Base-by-base conservation (phyloP, 148 eudicot species). In the Diospyros kaki region DNA sequence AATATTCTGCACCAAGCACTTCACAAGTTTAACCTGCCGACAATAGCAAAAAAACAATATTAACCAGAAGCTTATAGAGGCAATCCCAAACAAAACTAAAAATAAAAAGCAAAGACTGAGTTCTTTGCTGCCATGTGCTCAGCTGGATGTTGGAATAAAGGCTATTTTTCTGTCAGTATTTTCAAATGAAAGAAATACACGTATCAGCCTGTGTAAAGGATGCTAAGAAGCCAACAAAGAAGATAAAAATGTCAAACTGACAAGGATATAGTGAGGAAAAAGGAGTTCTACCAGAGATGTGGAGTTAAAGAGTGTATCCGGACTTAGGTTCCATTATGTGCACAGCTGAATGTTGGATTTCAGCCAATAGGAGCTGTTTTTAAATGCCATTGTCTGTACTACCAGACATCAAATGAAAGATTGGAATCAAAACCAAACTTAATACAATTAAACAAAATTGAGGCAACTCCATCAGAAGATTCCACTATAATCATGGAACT, bases 1-100 rank as follows among this genome's bases (percentile, higher is more conserved):
- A 64, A 83, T 81, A 78, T 83, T 75, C 42, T 73, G 77, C 15
- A 89, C 85, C 43, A 86, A 68, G 83, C 92, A 86, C 83, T 89
- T 89, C 76, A 89, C 89, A 74, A 89, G 87, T 77, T 89, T 89
- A 50, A 89, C 92, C 92, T 89, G 90, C 72, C 73, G 81, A 48
- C 78, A 75, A 42, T 39, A 71, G 76, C 73, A 58, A 64, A 18
- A 12, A 44, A 74, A 28, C 28, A 28, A 28, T 28, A 28, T 28
- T 28, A 28, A 28, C 28, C 28, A 28, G 28, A 28, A 28, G 28
- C 28, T 28, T 28, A 28, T 28, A 28, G 28, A 28, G 28, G 28
- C 28, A 28, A 28, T 28, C 28, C 28, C 28, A 28, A 28, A 28
- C 28, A 0, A 28, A 28, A 28, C 28, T 28, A 28, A 28, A 28